Base-by-base conservation (phyloP, 495 filamentous ascomycete genomes). In the Daldinia childiae region DNA sequence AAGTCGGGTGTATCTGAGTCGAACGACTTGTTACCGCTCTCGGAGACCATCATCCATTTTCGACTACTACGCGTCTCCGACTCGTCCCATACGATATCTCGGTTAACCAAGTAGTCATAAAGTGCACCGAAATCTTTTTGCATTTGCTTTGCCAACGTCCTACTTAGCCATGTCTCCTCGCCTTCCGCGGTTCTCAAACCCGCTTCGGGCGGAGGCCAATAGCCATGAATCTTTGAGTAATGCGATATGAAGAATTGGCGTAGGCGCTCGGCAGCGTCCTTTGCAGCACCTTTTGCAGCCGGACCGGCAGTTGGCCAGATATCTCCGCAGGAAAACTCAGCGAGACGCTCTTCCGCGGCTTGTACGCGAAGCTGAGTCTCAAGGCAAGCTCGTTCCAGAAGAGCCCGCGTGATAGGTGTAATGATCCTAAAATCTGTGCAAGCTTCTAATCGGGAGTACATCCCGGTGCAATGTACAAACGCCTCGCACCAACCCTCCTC, bases 91-190 rank as follows among this genome's bases (percentile, higher is more conserved):
- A 85, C 75, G 11, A 91, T 83, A 57, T 92, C 88, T 3, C 89
- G 83, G 77, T 92, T 89, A 36, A 93, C 90, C 4, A 93, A 81
- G 69, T 91, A 93, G 74, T 92, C 89, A 64, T 92, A 93, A 15
- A 93, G 81, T 4, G 88, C 84, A 15, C 87, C 85, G 62, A 92
- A 91, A 71, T 93, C 90, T 38, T 82, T 83, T 68, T 90, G 87
- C n/a, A 93, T 77, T 27, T 80, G 77, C 27, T 83, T 79, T 1
- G 86, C 86, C 19, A 90, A 76, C 30, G 81, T 82, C 26, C 90
- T 79, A 12, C 87, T 90, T 32, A 93, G 81, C 87, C 89, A 91
- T 43, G 80, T 83, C 38, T 84, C 84, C 55, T 84, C 84, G n/a
- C 80, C 79, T 12, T 82, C 81, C 12, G 73, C 77, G 11, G 78